A percentile compares a stretch with the other conserved stretches of the same genome.
Evolutionary conservation across 1,139 yeast genomes (phyloP).

Genomic region (Yamadazyma dendronema): DNA sequence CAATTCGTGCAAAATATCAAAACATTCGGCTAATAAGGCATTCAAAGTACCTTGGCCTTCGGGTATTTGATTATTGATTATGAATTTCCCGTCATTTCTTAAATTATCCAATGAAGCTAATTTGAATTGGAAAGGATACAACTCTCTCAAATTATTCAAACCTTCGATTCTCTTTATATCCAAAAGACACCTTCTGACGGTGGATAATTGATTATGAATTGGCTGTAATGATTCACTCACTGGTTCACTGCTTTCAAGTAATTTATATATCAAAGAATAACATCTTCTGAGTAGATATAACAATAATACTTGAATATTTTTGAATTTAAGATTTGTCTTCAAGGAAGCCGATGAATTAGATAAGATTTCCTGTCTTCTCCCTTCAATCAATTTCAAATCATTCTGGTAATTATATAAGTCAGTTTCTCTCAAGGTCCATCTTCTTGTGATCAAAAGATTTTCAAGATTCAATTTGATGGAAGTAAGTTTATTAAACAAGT

Average conservation of each 20-base stretch:
- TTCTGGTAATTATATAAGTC: conserved; percentile 84
- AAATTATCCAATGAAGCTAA: conserved; percentile 84
- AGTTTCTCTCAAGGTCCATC: conserved; percentile 96
- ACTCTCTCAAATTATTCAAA: conserved; percentile 76
- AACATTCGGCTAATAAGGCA: conserved; percentile 89
- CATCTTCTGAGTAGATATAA: conserved; percentile 83
- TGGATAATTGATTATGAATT: conserved; percentile 85
- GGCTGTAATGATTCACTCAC: conserved; percentile 92
- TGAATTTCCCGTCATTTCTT: conserved; percentile 87
- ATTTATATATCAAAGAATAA: conserved; percentile 82
- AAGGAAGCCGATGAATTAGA: conserved; percentile 8
- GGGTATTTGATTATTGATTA: conserved; percentile 83
- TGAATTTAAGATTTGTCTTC: conserved; percentile 20
- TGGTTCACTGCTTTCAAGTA: conserved; percentile 90
- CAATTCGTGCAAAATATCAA: conserved; percentile 87
- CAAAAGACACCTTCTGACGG: conserved; percentile 83
- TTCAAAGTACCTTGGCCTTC: conserved; percentile 95
- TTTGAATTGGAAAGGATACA: conserved; percentile 94
- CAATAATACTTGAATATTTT: conserved; percentile 58
- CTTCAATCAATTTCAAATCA: conserved; percentile 69
- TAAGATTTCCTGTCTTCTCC: conserved; percentile 47
- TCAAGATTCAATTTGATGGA: conserved; percentile 72
- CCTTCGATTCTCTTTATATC: conserved; percentile 95
- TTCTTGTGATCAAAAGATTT: conserved; percentile 79
- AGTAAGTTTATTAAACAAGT: conserved; percentile 42